These are phyloP conservation scores for Erythrophleum fordii DNA, from an alignment of 306 rosid genomes.

Conservation along the genomic window DNA sequence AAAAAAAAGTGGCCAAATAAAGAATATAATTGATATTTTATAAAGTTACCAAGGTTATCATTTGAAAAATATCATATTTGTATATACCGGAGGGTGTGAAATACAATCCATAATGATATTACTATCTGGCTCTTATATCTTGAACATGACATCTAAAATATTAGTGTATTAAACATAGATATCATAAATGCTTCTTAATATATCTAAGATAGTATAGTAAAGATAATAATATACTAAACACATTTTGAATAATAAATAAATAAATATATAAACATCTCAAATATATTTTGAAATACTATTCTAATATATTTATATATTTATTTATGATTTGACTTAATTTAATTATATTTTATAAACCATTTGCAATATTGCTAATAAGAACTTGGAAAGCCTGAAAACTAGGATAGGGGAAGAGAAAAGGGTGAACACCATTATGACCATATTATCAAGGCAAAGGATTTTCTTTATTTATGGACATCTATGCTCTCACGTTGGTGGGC, in stretches of 20 bases:
- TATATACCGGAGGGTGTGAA: not conserved
- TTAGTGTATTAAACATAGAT: too few species aligned
- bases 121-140: not conserved
- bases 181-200: not conserved
- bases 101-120: not conserved
- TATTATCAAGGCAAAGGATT: slow-evolving; percentile 37
- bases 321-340: not conserved
- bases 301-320: not conserved
- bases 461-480: slow-evolving; percentile 30
- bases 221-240: too few species aligned
- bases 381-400: slow-evolving; percentile 61
- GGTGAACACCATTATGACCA: slow-evolving; percentile 39
- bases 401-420: slow-evolving; percentile 47
- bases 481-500: slow-evolving; percentile 38
- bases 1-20: not conserved
- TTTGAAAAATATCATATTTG: not conserved
- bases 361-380: slow-evolving; percentile 16
- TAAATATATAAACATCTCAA: not conserved
- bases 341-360: not conserved
- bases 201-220: too few species aligned
- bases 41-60: not conserved
- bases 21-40: not conserved
- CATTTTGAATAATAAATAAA: too few species aligned
- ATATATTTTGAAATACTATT: not conserved
- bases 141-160: too few species aligned